Conservation (phyloP, 371 early-diverging fungal species). For the Lichtheimia hyalospora region DNA sequence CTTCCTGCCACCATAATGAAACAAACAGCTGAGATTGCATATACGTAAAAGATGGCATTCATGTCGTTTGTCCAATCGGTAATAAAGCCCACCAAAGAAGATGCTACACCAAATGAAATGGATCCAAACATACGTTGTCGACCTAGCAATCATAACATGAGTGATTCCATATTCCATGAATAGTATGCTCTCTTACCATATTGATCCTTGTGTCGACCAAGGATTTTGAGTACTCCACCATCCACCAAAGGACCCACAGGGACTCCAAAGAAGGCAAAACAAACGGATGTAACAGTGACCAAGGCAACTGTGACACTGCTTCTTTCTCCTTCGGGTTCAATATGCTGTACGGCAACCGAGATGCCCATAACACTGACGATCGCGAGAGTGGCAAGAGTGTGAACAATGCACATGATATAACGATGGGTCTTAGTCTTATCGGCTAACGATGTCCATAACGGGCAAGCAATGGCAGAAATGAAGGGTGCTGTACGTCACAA, state of each 20-base stretch:
- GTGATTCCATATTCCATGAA: neutral
- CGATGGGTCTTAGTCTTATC: conserved; percentile 52
- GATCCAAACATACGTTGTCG: conserved; percentile 58
- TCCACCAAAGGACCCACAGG: conserved; percentile 53
- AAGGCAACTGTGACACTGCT: conserved; percentile 34
- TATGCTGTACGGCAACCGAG: conserved; percentile 33
- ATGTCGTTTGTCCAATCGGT: conserved; percentile 49
- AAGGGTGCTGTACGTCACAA: conserved; percentile 40
- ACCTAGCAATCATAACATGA: conserved; percentile 8
- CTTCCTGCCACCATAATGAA: conserved; percentile 46
- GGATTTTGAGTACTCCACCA: conserved; percentile 51
- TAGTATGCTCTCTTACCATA: conserved; percentile 28
- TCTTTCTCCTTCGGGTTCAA: conserved; percentile 25
- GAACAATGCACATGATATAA: conserved; percentile 53
- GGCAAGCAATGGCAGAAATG: conserved; percentile 54
- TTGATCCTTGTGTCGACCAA: conserved; percentile 50
- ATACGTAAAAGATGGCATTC: conserved; percentile 53
- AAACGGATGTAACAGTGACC: conserved; percentile 45
- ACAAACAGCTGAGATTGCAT: conserved; percentile 41
- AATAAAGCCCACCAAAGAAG: conserved; percentile 46
- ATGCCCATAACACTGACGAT: conserved; percentile 59
- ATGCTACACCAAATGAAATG: conserved; percentile 50
- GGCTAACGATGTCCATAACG: conserved; percentile 50
- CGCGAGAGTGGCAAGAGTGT: conserved; percentile 48
- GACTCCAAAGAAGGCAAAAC: conserved; percentile 56